These are phyloP conservation scores for Amoeboradix gromovi DNA, from an alignment of 371 early-diverging fungal genomes.

Conservation along the genomic window DNA sequence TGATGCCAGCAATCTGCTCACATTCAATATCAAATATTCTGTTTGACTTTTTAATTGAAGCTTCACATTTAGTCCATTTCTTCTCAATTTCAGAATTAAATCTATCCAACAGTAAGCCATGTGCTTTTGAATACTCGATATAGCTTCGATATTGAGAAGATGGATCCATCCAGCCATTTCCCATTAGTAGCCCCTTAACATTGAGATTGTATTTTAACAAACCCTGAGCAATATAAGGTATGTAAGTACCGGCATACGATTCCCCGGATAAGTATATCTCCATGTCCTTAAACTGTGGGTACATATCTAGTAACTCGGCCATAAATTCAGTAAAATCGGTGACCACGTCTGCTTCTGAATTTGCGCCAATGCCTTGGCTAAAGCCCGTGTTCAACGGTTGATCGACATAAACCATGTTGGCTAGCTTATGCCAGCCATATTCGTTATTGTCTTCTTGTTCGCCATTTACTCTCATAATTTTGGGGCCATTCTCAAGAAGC, in stretches of 20 bases:
- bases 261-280: constrained; percentile 50
- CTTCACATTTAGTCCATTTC: neutral
- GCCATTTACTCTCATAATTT: constrained; percentile 10
- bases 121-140: constrained; percentile 21
- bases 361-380: constrained; percentile 13
- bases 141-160: constrained; percentile 19
- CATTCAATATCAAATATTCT: neutral
- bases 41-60: neutral
- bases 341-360: constrained; percentile 21
- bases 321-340: constrained; percentile 26
- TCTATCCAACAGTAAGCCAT: constrained; percentile 10
- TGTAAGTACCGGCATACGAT: constrained; percentile 53
- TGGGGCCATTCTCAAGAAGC: constrained; percentile 56
- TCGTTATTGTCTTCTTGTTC: constrained; percentile 10
- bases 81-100: constrained; percentile 7
- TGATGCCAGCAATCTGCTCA: neutral
- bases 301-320: constrained; percentile 20
- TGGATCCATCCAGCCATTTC: constrained; percentile 68
- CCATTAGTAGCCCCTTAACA: constrained; percentile 31
- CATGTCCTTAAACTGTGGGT: constrained; percentile 12
- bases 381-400: constrained; percentile 62
- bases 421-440: constrained; percentile 38
- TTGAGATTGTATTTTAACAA: neutral
- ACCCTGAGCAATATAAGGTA: constrained; percentile 38
- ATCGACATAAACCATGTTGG: constrained; percentile 40